Base-by-base conservation (phyloP, 805 yeast species). In the Lachancea waltii region DNA sequence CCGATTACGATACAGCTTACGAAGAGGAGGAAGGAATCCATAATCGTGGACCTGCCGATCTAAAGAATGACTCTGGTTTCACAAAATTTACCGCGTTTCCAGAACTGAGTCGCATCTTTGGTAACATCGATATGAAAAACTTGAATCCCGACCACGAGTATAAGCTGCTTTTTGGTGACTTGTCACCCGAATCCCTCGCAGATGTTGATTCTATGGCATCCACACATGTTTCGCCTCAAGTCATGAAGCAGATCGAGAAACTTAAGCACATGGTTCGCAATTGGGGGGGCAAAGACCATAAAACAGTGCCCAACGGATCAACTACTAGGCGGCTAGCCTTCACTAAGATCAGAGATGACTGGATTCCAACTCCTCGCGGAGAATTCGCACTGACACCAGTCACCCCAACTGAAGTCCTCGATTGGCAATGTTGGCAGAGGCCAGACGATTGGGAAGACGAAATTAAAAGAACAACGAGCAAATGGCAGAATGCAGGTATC, bases 211-310 rank as follows among this genome's bases (percentile, higher is more conserved):
- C 83, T 1, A 75, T 85, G n/a, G 73, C 87, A 0, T 77, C 89
- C 0, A 66, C 79, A 2, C 75, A 80, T 24, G 72, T 77, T 0
- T 72, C 83, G 0, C 90, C 89, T 0, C 87, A 81, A 44, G 72
- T 76, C 14, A 58, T 82, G 40, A 73, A 69, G 35, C 85, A 79
- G 50, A 73, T 81, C 47, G 80, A 76, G 49, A 69, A 58, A 29
- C 37, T 67, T 36, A 62, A 64, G 21, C 70, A 59, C 45, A 70
- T 61, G n/a, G 76, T 84, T 1, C 69, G 84, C 49, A 87, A 86
- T 17, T 85, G 95, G 95, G 82, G 86, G 31, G 95, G 95, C 0
- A 73, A 75, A 45, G 94, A 85, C 51, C 75, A 79, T 44, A 62
- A 81, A 33, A 64, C 76, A 5, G 74, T 84, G 3, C 95, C 95